Evolutionary conservation across 208 protist species (phyloP), one percentile per base, ranked within the genome.

Genomic region (Jaenimonas drosophilae): DNA sequence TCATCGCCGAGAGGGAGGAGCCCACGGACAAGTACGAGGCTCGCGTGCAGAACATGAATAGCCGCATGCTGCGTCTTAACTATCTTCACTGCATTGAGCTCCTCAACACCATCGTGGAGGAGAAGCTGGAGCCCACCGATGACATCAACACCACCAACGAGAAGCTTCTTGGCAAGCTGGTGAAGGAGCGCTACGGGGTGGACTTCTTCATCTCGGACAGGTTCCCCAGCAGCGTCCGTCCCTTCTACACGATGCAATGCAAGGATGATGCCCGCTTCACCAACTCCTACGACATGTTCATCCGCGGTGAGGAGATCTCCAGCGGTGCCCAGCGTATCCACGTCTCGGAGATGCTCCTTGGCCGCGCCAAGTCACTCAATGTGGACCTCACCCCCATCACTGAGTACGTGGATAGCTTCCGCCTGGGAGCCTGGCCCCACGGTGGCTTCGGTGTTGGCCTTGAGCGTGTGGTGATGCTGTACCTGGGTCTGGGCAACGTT

Each of bases 201-300:
- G 98, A 99, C 65, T 99, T 99, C 70, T 99, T 97, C 78, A 98
- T 99, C 49, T 66, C 99, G 4, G 98, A 99, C 71, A 94, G 97
- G 58, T 99, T 98, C 80, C 98, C 98, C 6, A 66, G 86, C 17
- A 49, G 43, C 11, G 80, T 81, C 16, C 88, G 99, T 4, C 98
- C 99, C 37, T 99, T 99, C 88, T 99, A 99, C 88, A 99, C 99
- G 20, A 99, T 99, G 98, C 91, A 94, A 27, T 95, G 96, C 78
- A 81, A 93, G 29, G 73, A 94, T 46, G 78, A 99, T 61, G 32
- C 30, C 28, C 75, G 59, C 21, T 95, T 90, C 53, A 93, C 88
- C 25, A 96, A 96, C 66, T 96, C 91, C 30, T 99, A 99, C 77
- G 99, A 99, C 73, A 84, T 99, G 70, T 99, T 99, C 69, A 94